A percentile compares a stretch with the other conserved stretches of the same genome.
These are phyloP conservation scores for Suillus spraguei DNA, from an alignment of 768 basidiomycete genomes.

Conservation along the genomic window DNA sequence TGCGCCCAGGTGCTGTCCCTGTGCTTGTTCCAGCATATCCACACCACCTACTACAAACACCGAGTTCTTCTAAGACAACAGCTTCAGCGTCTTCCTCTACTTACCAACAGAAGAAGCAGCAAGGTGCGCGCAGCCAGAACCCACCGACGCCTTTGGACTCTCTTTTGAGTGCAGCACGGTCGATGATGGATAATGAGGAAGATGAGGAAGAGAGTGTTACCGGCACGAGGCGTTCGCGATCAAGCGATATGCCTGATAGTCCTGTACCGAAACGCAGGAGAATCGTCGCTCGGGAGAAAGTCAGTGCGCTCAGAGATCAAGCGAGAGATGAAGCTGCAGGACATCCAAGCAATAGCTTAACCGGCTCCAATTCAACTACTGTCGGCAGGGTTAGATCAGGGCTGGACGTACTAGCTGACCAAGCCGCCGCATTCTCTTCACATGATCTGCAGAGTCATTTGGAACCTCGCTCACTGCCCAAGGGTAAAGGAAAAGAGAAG, in stretches of 20 bases:
- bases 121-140: slow-evolving; percentile 23
- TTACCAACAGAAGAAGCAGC: slow-evolving; percentile 21
- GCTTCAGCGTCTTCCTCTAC: slow-evolving; percentile 28
- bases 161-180: slow-evolving; percentile 59
- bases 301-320: slow-evolving; percentile 12
- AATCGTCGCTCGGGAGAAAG: slow-evolving; percentile 19
- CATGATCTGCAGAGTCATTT: slow-evolving; percentile 26
- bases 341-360: slow-evolving; percentile 6
- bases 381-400: slow-evolving; percentile 47
- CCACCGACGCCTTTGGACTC: slow-evolving; percentile 58
- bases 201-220: slow-evolving; percentile 22
- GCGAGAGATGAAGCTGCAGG: background rate
- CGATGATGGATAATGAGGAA: slow-evolving; percentile 48
- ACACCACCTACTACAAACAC: slow-evolving; percentile 31
- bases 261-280: slow-evolving; percentile 44
- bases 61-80: slow-evolving; percentile 34
- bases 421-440: slow-evolving; percentile 59
- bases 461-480: slow-evolving; percentile 7
- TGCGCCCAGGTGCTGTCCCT: slow-evolving; percentile 29
- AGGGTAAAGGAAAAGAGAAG: slow-evolving; percentile 28
- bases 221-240: slow-evolving; percentile 32
- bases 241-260: slow-evolving; percentile 30
- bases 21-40: slow-evolving; percentile 33
- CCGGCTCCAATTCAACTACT: slow-evolving; percentile 6
- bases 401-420: slow-evolving; percentile 74